Evolutionary conservation across 768 basidiomycete genomes (phyloP).

Genomic region (Serendipita sp.): DNA sequence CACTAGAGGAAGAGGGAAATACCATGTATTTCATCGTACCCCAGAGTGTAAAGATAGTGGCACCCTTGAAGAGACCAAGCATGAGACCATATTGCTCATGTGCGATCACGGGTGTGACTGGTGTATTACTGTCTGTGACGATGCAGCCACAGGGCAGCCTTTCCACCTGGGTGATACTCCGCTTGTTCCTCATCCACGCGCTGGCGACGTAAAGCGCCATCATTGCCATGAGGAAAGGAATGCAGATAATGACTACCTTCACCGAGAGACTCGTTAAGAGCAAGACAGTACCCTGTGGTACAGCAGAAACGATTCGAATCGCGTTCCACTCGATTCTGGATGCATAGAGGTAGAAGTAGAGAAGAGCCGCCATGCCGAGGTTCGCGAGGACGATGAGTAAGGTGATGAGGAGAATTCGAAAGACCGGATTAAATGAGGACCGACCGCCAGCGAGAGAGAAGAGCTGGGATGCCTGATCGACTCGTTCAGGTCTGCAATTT

Average conservation of each 20-base stretch:
- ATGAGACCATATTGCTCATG: not conserved
- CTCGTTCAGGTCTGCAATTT: not conserved
- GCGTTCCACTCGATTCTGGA: not conserved
- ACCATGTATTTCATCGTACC: not conserved
- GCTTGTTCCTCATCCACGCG: not conserved
- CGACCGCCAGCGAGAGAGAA: not conserved
- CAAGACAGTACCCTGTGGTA: not conserved
- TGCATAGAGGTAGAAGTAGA: not conserved
- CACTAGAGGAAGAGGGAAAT: not conserved
- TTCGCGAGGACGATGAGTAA: not conserved
- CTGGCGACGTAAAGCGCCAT: not conserved
- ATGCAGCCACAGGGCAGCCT: not conserved
- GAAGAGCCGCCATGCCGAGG: not conserved
- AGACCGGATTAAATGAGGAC: not conserved
- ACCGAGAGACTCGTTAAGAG: not conserved
- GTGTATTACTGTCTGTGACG: not conserved
- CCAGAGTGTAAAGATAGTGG: conserved; percentile 2
- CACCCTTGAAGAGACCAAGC: not conserved
- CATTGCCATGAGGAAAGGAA: conserved; percentile 3
- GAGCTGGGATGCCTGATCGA: not conserved
- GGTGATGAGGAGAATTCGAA: conserved; percentile 6
- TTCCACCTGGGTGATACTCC: not conserved
- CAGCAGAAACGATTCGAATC: not conserved
- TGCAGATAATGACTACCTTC: not conserved
- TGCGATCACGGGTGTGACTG: not conserved